A percentile compares a stretch with the other conserved stretches of the same genome.
Evolutionary conservation across 495 filamentous ascomycete species (phyloP).

Genomic region (Hypoxylon perforatum): DNA sequence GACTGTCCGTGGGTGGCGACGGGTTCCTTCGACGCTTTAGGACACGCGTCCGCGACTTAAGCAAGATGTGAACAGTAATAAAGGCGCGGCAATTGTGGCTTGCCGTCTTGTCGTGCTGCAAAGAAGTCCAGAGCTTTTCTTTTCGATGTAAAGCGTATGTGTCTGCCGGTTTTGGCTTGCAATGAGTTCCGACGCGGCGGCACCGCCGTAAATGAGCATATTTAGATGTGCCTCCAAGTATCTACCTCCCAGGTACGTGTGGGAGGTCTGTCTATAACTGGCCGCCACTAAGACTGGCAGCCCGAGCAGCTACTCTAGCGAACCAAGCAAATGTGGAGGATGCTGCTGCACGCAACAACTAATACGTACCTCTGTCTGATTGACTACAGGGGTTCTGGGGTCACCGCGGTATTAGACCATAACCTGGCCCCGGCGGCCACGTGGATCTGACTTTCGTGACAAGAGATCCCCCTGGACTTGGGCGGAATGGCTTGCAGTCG

Average conservation of each 20-base stretch:
- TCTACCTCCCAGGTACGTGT: too few species aligned
- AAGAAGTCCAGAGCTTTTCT: slow-evolving; percentile 7
- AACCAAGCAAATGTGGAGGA: slow-evolving; percentile 32
- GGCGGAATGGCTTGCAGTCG: slow-evolving; percentile 41
- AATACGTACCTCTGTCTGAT: slow-evolving; percentile 14
- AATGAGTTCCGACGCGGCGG: slow-evolving; percentile 35
- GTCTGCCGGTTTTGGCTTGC: slow-evolving; percentile 29
- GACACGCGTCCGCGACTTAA: slow-evolving; percentile 20
- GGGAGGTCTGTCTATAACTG: too few species aligned
- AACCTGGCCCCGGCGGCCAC: slow-evolving; percentile 57
- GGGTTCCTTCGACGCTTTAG: slow-evolving; percentile 17
- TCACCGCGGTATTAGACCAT: slow-evolving; percentile 52
- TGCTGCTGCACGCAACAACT: slow-evolving; percentile 32
- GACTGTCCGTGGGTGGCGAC: slow-evolving; percentile 17
- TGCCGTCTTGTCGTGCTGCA: slow-evolving; percentile 8
- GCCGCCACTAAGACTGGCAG: too few species aligned
- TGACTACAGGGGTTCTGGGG: slow-evolving; percentile 39
- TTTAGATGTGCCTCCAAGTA: too few species aligned
- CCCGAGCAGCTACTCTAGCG: slow-evolving; percentile 4
- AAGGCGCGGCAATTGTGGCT: slow-evolving; percentile 12
- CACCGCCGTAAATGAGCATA: slow-evolving; percentile 22
- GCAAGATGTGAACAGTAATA: slow-evolving; percentile 5
- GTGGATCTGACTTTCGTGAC: slow-evolving; percentile 49
- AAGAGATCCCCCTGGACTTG: slow-evolving; percentile 43
- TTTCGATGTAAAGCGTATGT: slow-evolving; percentile 6